These are phyloP conservation scores for Dryas drummondii DNA, from an alignment of 306 rosid genomes.

Conservation along the genomic window DNA sequence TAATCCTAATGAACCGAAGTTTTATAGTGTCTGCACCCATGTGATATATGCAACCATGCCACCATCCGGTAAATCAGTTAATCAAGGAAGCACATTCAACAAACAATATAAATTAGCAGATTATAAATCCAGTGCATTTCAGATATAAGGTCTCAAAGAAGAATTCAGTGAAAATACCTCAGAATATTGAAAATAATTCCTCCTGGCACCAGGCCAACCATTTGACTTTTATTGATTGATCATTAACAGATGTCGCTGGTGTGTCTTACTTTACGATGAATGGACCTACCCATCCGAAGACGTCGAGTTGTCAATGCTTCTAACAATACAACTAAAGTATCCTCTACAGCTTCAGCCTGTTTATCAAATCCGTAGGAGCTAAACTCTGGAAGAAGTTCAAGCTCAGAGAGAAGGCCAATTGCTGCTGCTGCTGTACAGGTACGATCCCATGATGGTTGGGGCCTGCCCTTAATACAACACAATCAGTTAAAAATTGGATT, in stretches of 20 bases:
- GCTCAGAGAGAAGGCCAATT: slow-evolving; percentile 68
- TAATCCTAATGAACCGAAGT: not conserved
- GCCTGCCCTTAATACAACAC: slow-evolving; percentile 48
- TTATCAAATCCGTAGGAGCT: slow-evolving; percentile 51
- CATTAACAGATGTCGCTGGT: slow-evolving; percentile 41
- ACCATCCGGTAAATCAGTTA: not conserved
- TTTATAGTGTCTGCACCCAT: not conserved
- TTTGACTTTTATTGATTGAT: slow-evolving; percentile 1
- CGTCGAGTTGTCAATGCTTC: slow-evolving; percentile 79
- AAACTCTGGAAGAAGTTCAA: slow-evolving; percentile 61
- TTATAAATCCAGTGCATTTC: not conserved
- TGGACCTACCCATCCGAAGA: slow-evolving; percentile 93
- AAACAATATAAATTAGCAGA: not conserved
- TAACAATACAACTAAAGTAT: slow-evolving; percentile 53
- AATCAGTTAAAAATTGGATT: slow-evolving; percentile 20
- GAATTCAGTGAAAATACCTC: slow-evolving; percentile 21
- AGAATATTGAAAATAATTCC: not conserved
- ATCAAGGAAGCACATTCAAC: not conserved
- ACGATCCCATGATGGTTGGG: slow-evolving; percentile 98
- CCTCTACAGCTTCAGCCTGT: slow-evolving; percentile 68
- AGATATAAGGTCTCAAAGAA: not conserved
- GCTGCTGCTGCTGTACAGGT: slow-evolving; percentile 96
- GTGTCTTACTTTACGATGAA: slow-evolving; percentile 72
- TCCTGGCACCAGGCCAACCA: not conserved
- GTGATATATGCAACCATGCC: not conserved